Percentiles rank a stretch among this genome's conserved stretches.
Evolutionary conservation across 192 early-diverging fungal genomes (phyloP).

Genomic region (Ambispora gerdemannii): DNA sequence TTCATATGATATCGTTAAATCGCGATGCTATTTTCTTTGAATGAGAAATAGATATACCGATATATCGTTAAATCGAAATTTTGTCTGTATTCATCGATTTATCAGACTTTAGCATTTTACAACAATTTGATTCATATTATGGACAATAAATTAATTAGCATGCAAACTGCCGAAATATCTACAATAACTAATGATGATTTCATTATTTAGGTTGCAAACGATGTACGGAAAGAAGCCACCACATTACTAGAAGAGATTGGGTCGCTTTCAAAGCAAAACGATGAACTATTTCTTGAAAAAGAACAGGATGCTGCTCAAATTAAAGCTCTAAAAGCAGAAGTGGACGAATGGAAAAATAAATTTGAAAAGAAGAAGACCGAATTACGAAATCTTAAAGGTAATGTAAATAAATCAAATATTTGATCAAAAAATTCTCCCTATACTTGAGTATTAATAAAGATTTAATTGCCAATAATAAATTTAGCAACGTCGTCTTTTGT

Average conservation of each 20-base stretch:
- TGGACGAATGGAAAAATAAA: constrained; percentile 43
- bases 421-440: constrained; percentile 11
- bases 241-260: constrained; percentile 70
- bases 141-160: too few relatives aligned
- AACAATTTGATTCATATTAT: too few relatives aligned
- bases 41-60: too few relatives aligned
- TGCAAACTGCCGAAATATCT: too few relatives aligned
- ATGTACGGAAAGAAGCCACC: constrained; percentile 67
- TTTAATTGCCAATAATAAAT: too few relatives aligned
- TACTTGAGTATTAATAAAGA: neutral
- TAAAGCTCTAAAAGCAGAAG: constrained; percentile 40
- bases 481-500: constrained; percentile 39
- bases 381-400: constrained; percentile 56
- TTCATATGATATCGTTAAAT: too few relatives aligned
- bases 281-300: constrained; percentile 48
- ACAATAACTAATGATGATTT: too few relatives aligned
- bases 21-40: too few relatives aligned
- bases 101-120: too few relatives aligned
- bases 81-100: too few relatives aligned
- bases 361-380: constrained; percentile 50
- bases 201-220: constrained; percentile 56
- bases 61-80: too few relatives aligned
- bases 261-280: constrained; percentile 56
- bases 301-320: constrained; percentile 41
- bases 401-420: neutral